These are phyloP conservation scores for Phyllachora maydis DNA, from an alignment of 2,329 filamentous ascomycete genomes.

Conservation along the genomic window DNA sequence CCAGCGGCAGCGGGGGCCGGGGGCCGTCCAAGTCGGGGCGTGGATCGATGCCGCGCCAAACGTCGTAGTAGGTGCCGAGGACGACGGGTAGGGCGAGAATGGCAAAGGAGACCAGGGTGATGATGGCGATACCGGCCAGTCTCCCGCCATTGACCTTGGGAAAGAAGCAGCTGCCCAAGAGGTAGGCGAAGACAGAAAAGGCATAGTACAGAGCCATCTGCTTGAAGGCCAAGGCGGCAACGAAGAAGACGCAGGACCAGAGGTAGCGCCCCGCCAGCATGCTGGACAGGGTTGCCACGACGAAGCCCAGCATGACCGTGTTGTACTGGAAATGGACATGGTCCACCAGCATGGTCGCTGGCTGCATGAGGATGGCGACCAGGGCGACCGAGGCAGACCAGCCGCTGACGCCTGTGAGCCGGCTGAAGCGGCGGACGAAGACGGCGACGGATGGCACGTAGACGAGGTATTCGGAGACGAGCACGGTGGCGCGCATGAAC, in stretches of 20 bases:
- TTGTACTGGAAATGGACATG: slow-evolving; percentile 98
- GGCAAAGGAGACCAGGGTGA: slow-evolving; percentile 53
- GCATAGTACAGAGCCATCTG: slow-evolving; percentile 99
- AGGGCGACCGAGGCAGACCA: slow-evolving; percentile 77
- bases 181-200: slow-evolving; percentile 76
- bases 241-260: slow-evolving; percentile 88
- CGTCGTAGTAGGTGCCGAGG: slow-evolving; percentile 48
- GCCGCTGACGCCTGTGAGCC: slow-evolving; percentile 52
- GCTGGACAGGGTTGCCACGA: slow-evolving; percentile 71
- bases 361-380: slow-evolving; percentile 81
- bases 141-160: slow-evolving; percentile 47
- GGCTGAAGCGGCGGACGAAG: slow-evolving; percentile 65
- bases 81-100: slow-evolving; percentile 59
- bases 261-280: slow-evolving; percentile 68
- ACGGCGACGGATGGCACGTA: slow-evolving; percentile 74
- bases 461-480: slow-evolving; percentile 76
- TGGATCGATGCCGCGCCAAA: slow-evolving; percentile 38
- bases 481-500: slow-evolving; percentile 86
- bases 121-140: slow-evolving; percentile 53
- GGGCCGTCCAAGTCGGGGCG: slow-evolving; percentile 33
- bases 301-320: slow-evolving; percentile 89
- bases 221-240: slow-evolving; percentile 87
- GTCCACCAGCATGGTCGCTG: slow-evolving; percentile 75
- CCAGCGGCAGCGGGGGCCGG: slow-evolving; percentile 41
- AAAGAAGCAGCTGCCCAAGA: slow-evolving; percentile 70